Conservation (phyloP, 179 eudicot species). For the Pouteria campechiana region DNA sequence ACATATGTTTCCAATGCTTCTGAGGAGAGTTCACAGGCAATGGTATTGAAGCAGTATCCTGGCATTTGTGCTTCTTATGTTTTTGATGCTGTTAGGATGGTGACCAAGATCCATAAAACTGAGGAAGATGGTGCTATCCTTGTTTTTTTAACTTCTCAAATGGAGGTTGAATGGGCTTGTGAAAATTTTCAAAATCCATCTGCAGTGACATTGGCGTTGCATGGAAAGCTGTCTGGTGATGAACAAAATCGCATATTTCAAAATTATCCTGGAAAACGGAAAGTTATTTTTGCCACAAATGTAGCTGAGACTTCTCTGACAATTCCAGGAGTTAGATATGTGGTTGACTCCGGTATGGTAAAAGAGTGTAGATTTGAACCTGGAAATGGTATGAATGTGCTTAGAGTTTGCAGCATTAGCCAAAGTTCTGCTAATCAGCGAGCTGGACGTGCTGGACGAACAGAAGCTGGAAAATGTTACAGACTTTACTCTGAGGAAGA, state of each 20-base stretch:
- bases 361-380: conserved; percentile 86
- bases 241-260: conserved; percentile 64
- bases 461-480: conserved; percentile 80
- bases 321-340: conserved; percentile 86
- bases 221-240: conserved; percentile 73
- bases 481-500: conserved; percentile 60
- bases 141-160: conserved; percentile 82
- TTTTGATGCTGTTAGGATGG: conserved; percentile 43
- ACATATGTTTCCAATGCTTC: conserved; percentile 44
- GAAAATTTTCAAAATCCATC: conserved; percentile 34
- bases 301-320: conserved; percentile 95
- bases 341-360: conserved; percentile 85
- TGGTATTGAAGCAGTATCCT: conserved; percentile 3
- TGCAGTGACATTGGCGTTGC: conserved; percentile 57
- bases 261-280: conserved; percentile 53
- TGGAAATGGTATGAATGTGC: conserved; percentile 75
- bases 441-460: conserved; percentile 98
- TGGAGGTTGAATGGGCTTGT: conserved; percentile 96
- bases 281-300: conserved; percentile 86
- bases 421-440: conserved; percentile 93
- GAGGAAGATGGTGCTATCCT: conserved; percentile 73
- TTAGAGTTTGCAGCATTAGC: conserved; percentile 69
- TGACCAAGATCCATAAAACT: conserved; percentile 50
- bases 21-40: conserved; percentile 21
- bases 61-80: conserved; percentile 42